Evolutionary conservation across 2,329 filamentous ascomycete genomes (phyloP).

Genomic region (Fusarium duplospermum): DNA sequence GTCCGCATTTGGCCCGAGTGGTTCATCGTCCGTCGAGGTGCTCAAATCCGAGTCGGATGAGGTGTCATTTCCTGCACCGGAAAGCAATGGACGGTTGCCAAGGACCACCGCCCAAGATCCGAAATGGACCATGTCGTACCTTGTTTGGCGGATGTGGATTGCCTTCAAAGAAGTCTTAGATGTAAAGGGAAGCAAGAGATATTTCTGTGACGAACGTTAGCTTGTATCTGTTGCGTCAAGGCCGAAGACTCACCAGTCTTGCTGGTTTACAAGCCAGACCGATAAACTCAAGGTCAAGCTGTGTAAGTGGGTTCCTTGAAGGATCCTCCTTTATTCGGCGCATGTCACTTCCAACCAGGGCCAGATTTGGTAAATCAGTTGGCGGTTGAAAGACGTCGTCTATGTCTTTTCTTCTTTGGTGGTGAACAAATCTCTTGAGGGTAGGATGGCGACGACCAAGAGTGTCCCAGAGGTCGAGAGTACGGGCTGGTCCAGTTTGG

Average conservation of each 20-base stretch:
- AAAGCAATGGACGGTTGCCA: background rate
- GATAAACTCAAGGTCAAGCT: background rate
- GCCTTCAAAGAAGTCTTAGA: background rate
- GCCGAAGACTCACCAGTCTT: too few species aligned
- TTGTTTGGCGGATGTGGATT: background rate
- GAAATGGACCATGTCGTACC: background rate
- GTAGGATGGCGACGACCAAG: background rate
- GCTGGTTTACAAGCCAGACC: background rate
- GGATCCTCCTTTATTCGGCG: background rate
- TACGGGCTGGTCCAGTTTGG: background rate
- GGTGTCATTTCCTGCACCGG: background rate
- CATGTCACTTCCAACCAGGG: background rate
- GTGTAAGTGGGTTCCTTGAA: background rate
- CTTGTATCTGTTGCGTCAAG: too few species aligned
- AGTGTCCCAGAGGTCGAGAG: background rate
- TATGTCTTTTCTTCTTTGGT: background rate
- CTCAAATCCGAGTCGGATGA: background rate
- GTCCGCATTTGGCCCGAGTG: too few species aligned
- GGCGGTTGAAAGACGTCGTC: too few species aligned
- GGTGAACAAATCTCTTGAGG: background rate
- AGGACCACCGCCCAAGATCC: background rate
- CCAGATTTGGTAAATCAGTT: background rate
- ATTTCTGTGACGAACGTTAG: background rate
- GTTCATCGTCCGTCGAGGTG: too few species aligned
- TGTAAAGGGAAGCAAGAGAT: background rate